Evolutionary conservation across 768 basidiomycete genomes (phyloP).

Genomic region (Botryobasidium botryosum): DNA sequence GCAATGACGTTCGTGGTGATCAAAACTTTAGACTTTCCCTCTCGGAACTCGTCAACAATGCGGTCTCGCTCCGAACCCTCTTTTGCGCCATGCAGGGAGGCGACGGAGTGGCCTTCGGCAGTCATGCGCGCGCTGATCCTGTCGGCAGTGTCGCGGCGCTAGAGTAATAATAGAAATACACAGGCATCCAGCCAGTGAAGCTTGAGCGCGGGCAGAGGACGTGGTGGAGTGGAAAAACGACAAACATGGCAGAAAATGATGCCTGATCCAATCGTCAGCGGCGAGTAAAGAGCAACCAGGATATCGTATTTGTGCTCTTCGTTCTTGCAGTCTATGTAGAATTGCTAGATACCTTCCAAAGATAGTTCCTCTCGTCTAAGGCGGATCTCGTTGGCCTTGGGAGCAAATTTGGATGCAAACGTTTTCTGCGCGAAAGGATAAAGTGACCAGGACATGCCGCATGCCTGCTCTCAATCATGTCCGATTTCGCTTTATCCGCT

Average conservation of each 20-base stretch:
- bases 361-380: conserved; percentile 85
- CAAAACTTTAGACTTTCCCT: conserved; percentile 89
- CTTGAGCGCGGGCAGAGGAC: background rate
- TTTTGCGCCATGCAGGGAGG: conserved; percentile 89
- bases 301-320: conserved; percentile 94
- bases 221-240: conserved; percentile 7
- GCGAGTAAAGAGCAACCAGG: conserved; percentile 70
- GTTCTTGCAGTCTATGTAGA: conserved; percentile 89
- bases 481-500: no score
- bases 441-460: no score
- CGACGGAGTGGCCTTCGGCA: conserved; percentile 87
- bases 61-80: conserved; percentile 76
- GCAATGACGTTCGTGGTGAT: conserved; percentile 99
- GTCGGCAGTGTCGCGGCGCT: conserved; percentile 88
- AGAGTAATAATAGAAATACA: no score
- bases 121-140: conserved; percentile 80
- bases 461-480: no score
- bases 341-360: conserved; percentile 87
- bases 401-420: conserved; percentile 89
- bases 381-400: conserved; percentile 90
- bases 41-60: conserved; percentile 87
- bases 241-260: conserved; percentile 93
- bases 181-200: background rate
- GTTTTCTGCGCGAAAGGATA: no score
- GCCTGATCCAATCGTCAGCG: conserved; percentile 90